phyloP scores from a whole-genome alignment of 2,329 filamentous ascomycete species.

The Apiospora marii region DNA sequence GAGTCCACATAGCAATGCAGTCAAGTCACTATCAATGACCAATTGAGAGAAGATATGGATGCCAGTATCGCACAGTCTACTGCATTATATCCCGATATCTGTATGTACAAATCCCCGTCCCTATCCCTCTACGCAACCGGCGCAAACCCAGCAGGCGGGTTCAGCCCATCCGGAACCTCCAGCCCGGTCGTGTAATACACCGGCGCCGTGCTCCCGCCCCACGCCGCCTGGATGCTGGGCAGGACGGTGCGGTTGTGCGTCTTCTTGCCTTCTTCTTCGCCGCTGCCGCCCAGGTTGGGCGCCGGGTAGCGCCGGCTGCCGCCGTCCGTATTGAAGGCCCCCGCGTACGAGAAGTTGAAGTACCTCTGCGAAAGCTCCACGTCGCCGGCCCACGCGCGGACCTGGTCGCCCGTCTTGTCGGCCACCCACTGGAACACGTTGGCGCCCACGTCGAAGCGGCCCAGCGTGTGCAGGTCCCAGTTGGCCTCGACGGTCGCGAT shows the following conservation, averaged over 20 bases:
- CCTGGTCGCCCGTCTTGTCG: slow-evolving; percentile 63
- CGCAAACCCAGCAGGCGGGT: slow-evolving; percentile 51
- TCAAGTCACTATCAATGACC: no score
- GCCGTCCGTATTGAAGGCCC: slow-evolving; percentile 50
- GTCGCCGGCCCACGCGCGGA: slow-evolving; percentile 48
- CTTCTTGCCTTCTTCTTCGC: slow-evolving; percentile 34
- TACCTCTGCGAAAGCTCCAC: slow-evolving; percentile 43
- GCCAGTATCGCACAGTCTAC: no score
- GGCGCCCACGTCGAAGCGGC: slow-evolving; percentile 75
- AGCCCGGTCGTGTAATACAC: slow-evolving; percentile 52
- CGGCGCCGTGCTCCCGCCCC: slow-evolving; percentile 46
- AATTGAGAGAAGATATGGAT: no score
- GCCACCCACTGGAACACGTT: slow-evolving; percentile 73
- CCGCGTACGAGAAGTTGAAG: slow-evolving; percentile 64
- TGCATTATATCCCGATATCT: not conserved
- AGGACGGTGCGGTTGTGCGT: slow-evolving; percentile 45
- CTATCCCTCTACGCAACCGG: not conserved
- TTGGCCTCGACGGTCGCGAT: slow-evolving; percentile 73
- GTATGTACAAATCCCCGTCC: not conserved
- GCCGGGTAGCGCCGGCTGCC: slow-evolving; percentile 47
- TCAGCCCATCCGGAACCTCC: slow-evolving; percentile 51
- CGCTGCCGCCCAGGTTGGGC: slow-evolving; percentile 46
- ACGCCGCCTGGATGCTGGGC: slow-evolving; percentile 47
- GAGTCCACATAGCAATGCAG: no score
- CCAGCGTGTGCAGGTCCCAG: slow-evolving; percentile 74